A percentile compares a stretch with the other conserved stretches of the same genome.
These are phyloP conservation scores for Sarocladiaceae sp. DNA, from an alignment of 2,329 filamentous ascomycete species.

Conservation along the genomic window DNA sequence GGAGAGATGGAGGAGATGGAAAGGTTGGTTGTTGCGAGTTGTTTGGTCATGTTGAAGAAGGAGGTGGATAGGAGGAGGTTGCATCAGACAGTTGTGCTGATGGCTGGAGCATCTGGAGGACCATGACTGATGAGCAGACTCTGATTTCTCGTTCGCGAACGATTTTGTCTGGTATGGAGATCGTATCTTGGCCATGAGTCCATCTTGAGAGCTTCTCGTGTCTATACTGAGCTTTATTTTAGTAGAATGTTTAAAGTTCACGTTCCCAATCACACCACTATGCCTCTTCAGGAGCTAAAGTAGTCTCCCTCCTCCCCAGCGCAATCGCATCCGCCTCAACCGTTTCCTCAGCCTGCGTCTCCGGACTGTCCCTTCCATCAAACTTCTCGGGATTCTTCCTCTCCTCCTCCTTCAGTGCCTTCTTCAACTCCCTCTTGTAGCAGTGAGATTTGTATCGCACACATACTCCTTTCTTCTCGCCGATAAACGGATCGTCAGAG, in stretches of 20 bases:
- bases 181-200: neutral
- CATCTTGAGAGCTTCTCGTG: neutral
- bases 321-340: constrained; percentile 11
- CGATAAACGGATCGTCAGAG: constrained; percentile 38
- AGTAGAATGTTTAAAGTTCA: neutral
- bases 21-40: constrained; percentile 51
- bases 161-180: neutral
- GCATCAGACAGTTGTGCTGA: constrained; percentile 41
- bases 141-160: no score
- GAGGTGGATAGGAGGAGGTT: constrained; percentile 55
- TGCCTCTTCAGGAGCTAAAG: constrained; percentile 16
- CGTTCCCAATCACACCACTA: neutral
- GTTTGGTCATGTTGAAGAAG: constrained; percentile 60
- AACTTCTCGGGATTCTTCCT: constrained; percentile 19
- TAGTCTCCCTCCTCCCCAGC: constrained; percentile 20
- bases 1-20: constrained; percentile 35
- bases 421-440: constrained; percentile 32
- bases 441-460: constrained; percentile 38
- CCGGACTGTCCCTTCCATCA: constrained; percentile 18
- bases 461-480: constrained; percentile 27
- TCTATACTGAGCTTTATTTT: neutral
- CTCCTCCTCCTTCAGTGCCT: constrained; percentile 14
- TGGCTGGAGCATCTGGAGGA: constrained; percentile 24
- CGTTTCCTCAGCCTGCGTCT: constrained; percentile 13
- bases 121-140: neutral